Conservation (phyloP, 352 stramenopile genomes). For the Phytopythium sindhum region DNA sequence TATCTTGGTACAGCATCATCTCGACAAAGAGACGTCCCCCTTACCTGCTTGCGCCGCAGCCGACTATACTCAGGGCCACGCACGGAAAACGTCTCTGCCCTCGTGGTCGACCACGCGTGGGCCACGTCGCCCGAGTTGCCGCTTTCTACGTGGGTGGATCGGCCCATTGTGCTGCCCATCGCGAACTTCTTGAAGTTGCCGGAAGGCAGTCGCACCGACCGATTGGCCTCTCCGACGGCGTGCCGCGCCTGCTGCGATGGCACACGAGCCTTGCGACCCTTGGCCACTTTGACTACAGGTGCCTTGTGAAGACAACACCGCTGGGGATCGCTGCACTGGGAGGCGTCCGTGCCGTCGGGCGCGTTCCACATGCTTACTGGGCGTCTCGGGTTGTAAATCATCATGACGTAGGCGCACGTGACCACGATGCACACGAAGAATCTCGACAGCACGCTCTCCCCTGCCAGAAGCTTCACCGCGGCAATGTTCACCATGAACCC, state of each 20-base stretch:
- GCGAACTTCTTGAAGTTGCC: constrained; percentile 36
- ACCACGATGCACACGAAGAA: constrained; percentile 53
- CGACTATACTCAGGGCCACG: constrained; percentile 82
- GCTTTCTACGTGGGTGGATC: constrained; percentile 37
- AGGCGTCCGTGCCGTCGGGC: constrained; percentile 1
- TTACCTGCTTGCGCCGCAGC: constrained; percentile 71
- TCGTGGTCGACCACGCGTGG: constrained; percentile 47
- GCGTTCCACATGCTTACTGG: constrained; percentile 7
- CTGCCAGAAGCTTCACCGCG: constrained; percentile 54
- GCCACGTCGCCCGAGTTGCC: constrained; percentile 49
- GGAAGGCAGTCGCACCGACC: neutral
- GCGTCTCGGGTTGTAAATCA: constrained; percentile 46
- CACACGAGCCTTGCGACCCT: neutral
- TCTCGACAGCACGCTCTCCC: constrained; percentile 69
- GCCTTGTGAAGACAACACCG: constrained; percentile 55
- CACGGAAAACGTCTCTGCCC: constrained; percentile 63
- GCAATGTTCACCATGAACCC: constrained; percentile 79
- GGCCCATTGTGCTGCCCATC: constrained; percentile 56
- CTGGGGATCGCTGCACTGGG: constrained; percentile 34
- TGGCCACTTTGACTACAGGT: neutral
- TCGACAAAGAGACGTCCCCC: neutral
- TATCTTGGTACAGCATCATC: neutral
- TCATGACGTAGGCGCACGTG: constrained; percentile 40
- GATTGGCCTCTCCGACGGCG: neutral
- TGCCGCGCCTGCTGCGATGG: neutral